phyloP scores from a whole-genome alignment of 225 moss, liverwort and hornwort species.

The Bryum argenteum region DNA sequence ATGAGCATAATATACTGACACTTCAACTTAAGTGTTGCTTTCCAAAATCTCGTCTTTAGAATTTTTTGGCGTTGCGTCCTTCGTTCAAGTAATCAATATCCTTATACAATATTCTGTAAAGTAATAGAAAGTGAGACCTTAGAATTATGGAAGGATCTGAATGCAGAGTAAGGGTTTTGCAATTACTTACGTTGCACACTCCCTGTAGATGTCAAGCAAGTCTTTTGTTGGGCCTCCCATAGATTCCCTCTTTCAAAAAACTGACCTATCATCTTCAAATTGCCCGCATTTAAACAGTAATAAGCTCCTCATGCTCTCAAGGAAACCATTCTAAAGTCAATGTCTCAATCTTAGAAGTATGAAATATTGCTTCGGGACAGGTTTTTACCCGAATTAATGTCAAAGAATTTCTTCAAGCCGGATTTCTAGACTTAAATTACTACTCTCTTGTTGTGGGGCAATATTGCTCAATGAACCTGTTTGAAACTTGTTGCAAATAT shows the following conservation, averaged over 20 bases:
- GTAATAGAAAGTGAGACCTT: too few species aligned
- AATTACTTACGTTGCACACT: constrained; percentile 82
- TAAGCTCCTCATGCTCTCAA: too few species aligned
- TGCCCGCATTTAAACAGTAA: constrained; percentile 55
- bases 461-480: constrained; percentile 94
- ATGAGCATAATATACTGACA: constrained; percentile 69
- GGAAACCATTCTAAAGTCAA: too few species aligned
- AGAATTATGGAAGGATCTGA: too few species aligned
- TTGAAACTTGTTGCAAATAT: constrained; percentile 99
- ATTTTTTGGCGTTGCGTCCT: constrained; percentile 93
- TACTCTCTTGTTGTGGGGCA: constrained; percentile 86
- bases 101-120: constrained; percentile 85
- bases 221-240: constrained; percentile 91
- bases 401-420: constrained; percentile 88
- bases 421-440: constrained; percentile 95
- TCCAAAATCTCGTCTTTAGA: constrained; percentile 88
- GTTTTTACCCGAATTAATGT: constrained; percentile 84
- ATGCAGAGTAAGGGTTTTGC: not conserved
- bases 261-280: constrained; percentile 84
- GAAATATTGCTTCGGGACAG: too few species aligned
- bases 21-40: constrained; percentile 86
- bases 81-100: constrained; percentile 99
- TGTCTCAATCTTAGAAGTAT: too few species aligned
- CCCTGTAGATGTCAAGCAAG: constrained; percentile 92
- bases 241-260: constrained; percentile 91